phyloP scores from a whole-genome alignment of 2,329 filamentous ascomycete species.

The Rhexocercosporidium sp. region DNA sequence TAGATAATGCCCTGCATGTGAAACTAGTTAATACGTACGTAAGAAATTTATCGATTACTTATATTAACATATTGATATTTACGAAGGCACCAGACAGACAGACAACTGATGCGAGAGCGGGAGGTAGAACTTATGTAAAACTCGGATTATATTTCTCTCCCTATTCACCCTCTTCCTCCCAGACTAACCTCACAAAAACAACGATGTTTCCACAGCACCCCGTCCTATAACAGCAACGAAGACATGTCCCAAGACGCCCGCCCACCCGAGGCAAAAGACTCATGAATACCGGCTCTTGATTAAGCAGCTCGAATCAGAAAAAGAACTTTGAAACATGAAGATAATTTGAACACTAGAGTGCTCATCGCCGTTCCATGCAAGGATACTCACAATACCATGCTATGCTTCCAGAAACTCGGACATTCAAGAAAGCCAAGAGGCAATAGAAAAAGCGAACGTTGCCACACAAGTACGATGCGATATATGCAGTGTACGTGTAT shows the following conservation, averaged over 20 bases:
- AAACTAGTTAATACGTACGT: neutral
- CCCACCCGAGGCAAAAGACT: neutral
- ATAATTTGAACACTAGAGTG: neutral
- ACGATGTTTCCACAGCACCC: neutral
- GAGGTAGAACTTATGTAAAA: neutral
- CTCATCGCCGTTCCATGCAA: constrained; percentile 1
- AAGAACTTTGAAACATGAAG: neutral
- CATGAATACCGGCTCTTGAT: neutral
- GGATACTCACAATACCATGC: neutral
- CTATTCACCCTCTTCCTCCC: neutral
- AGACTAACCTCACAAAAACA: neutral
- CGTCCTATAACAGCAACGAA: neutral
- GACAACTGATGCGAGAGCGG: neutral
- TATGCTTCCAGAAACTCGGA: neutral
- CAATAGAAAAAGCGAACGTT: neutral
- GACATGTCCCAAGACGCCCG: neutral
- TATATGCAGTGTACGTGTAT: neutral
- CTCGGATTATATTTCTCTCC: neutral
- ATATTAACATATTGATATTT: too few species aligned
- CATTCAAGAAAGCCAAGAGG: too few species aligned
- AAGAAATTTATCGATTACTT: neutral
- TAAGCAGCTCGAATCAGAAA: too few species aligned
- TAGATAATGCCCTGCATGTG: neutral
- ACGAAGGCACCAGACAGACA: too few species aligned
- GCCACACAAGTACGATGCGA: neutral